These are phyloP conservation scores for Osmanthus fragrans DNA, from an alignment of 257 asterid genomes.

Conservation along the genomic window DNA sequence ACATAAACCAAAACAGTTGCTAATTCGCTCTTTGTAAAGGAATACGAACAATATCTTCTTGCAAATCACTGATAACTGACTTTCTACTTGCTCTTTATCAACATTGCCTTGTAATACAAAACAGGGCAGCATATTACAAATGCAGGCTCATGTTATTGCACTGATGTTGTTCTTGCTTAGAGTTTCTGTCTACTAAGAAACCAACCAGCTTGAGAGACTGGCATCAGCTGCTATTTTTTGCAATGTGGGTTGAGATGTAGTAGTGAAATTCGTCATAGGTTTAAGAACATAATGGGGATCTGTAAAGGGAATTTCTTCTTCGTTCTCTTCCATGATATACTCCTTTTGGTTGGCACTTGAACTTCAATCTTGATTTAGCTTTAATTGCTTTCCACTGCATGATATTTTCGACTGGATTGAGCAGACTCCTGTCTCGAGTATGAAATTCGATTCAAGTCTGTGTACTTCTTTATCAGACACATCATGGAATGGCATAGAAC, in stretches of 20 bases:
- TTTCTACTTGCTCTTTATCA: neutral
- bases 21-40: neutral
- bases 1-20: neutral
- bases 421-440: slow-evolving; percentile 43
- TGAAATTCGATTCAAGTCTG: slow-evolving; percentile 20
- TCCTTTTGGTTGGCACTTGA: slow-evolving; percentile 41
- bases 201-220: slow-evolving; percentile 62
- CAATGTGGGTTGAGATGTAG: neutral
- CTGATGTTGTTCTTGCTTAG: neutral
- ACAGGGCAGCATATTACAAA: neutral
- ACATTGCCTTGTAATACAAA: neutral
- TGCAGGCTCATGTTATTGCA: neutral
- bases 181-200: slow-evolving; percentile 10
- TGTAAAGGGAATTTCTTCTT: slow-evolving; percentile 8
- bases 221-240: slow-evolving; percentile 40
- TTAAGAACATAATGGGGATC: slow-evolving; percentile 14
- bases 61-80: neutral
- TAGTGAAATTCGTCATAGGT: neutral
- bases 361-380: slow-evolving; percentile 37
- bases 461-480: slow-evolving; percentile 16
- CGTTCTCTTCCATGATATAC: slow-evolving; percentile 25
- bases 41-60: neutral
- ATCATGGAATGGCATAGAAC: neutral
- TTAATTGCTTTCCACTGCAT: slow-evolving; percentile 65
- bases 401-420: slow-evolving; percentile 73